Conservation (phyloP, 108 stramenopile species). For the Skeletonema grethae region DNA sequence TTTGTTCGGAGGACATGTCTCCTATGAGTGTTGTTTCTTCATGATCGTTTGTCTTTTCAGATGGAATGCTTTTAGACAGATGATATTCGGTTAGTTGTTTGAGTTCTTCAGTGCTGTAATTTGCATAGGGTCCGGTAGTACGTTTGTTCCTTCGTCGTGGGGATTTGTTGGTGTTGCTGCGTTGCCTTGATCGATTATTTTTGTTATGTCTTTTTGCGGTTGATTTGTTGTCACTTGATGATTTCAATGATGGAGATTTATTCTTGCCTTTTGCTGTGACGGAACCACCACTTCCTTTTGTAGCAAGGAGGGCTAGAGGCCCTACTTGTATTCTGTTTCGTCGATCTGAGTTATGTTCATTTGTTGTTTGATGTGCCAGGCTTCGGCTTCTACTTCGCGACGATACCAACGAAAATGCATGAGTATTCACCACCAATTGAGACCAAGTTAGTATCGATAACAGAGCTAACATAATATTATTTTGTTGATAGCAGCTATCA, state of each 20-base stretch:
- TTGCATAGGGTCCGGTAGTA: background rate
- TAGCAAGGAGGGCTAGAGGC: background rate
- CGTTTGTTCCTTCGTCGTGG: constrained; percentile 3
- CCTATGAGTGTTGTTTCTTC: constrained; percentile 3
- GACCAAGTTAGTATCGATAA: background rate
- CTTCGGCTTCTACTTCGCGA: background rate
- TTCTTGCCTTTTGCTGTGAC: background rate
- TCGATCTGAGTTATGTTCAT: background rate
- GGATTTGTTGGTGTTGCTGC: background rate
- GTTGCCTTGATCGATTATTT: background rate
- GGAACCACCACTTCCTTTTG: background rate
- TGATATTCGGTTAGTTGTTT: constrained; percentile 5
- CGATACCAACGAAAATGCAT: background rate
- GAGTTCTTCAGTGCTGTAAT: constrained; percentile 2
- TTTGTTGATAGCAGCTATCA: background rate
- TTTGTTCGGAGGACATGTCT: constrained; percentile 10
- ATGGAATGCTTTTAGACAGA: constrained; percentile 7
- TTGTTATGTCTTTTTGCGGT: background rate
- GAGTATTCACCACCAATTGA: background rate
- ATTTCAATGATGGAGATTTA: background rate
- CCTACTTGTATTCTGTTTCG: background rate
- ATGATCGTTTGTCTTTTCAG: background rate
- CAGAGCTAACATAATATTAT: background rate
- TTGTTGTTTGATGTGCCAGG: background rate
- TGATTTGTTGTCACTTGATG: background rate